Evolutionary conservation across 2,329 filamentous ascomycete species (phyloP).

Genomic region (Tolypocladium amazonense): DNA sequence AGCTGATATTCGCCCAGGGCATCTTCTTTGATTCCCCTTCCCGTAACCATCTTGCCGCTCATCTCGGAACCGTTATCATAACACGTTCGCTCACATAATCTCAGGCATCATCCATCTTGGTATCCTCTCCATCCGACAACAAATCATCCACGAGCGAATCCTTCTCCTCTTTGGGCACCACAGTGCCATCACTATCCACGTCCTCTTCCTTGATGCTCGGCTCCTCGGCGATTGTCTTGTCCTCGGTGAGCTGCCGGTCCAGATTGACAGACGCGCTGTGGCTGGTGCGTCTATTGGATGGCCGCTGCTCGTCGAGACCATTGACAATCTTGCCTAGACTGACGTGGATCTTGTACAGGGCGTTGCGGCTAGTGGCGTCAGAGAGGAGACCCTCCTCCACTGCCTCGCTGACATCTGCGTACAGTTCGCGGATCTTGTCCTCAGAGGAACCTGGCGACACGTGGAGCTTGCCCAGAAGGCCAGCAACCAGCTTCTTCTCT

Average conservation of each 20-base stretch:
- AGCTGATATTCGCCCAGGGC: neutral
- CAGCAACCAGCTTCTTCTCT: slow-evolving; percentile 72
- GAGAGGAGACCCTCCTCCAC: slow-evolving; percentile 51
- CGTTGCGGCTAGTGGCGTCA: slow-evolving; percentile 52
- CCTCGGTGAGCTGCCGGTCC: slow-evolving; percentile 21
- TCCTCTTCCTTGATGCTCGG: slow-evolving; percentile 38
- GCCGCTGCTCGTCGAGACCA: slow-evolving; percentile 35
- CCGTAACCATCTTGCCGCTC: neutral
- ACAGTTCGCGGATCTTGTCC: slow-evolving; percentile 45
- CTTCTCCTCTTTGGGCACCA: slow-evolving; percentile 19
- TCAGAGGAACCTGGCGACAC: slow-evolving; percentile 57
- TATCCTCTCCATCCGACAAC: slow-evolving; percentile 28
- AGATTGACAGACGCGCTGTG: slow-evolving; percentile 29
- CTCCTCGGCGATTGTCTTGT: slow-evolving; percentile 29
- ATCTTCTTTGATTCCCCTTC: neutral
- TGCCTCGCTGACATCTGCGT: slow-evolving; percentile 47
- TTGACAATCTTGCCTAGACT: slow-evolving; percentile 59
- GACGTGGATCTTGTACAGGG: slow-evolving; percentile 58
- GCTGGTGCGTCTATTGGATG: slow-evolving; percentile 27
- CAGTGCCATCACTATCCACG: slow-evolving; percentile 24
- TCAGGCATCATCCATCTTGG: slow-evolving; percentile 18
- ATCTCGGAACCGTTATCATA: slow-evolving; percentile 1
- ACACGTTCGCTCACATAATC: slow-evolving; percentile 1
- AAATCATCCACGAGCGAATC: slow-evolving; percentile 29
- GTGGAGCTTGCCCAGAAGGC: slow-evolving; percentile 73